These are phyloP conservation scores for Keithomyces neogunnii DNA, from an alignment of 2,329 filamentous ascomycete species.

Conservation along the genomic window DNA sequence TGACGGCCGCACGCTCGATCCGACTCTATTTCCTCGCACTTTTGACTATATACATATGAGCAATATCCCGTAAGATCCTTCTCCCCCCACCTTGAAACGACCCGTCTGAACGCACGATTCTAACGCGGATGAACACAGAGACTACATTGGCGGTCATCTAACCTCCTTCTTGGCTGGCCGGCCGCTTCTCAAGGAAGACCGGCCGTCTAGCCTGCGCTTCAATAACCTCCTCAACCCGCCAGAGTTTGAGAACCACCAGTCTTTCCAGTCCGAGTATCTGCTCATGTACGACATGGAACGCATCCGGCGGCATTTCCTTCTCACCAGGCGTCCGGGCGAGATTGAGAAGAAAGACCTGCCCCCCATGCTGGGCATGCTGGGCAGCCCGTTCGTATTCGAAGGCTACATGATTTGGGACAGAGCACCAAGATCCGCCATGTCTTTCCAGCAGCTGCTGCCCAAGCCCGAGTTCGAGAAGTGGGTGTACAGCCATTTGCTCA, in stretches of 20 bases:
- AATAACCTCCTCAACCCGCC: slow-evolving; percentile 18
- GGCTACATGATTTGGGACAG: slow-evolving; percentile 13
- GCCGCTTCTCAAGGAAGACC: slow-evolving; percentile 16
- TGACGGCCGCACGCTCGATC: slow-evolving; percentile 6
- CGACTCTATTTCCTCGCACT: slow-evolving; percentile 14
- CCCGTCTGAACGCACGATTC: neutral
- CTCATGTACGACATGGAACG: slow-evolving; percentile 17
- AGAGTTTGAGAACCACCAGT: slow-evolving; percentile 13
- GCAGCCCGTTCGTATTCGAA: slow-evolving; percentile 9
- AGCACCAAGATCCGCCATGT: neutral
- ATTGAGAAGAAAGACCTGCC: neutral
- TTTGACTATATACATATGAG: slow-evolving; percentile 22
- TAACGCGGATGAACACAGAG: slow-evolving; percentile 9
- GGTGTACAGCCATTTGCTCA: slow-evolving; percentile 15
- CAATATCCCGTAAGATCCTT: slow-evolving; percentile 19
- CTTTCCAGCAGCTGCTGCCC: slow-evolving; percentile 8
- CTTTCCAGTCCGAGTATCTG: slow-evolving; percentile 20
- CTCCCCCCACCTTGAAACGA: neutral
- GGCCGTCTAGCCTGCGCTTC: slow-evolving; percentile 15
- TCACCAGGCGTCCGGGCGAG: slow-evolving; percentile 5
- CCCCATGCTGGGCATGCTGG: neutral
- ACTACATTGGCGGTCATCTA: slow-evolving; percentile 21
- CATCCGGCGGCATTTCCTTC: slow-evolving; percentile 16
- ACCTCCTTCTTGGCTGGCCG: slow-evolving; percentile 14
- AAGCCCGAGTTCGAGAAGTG: slow-evolving; percentile 14